These are phyloP conservation scores for Cardiospermum halicacabum DNA, from an alignment of 345 rosid genomes.

Conservation along the genomic window DNA sequence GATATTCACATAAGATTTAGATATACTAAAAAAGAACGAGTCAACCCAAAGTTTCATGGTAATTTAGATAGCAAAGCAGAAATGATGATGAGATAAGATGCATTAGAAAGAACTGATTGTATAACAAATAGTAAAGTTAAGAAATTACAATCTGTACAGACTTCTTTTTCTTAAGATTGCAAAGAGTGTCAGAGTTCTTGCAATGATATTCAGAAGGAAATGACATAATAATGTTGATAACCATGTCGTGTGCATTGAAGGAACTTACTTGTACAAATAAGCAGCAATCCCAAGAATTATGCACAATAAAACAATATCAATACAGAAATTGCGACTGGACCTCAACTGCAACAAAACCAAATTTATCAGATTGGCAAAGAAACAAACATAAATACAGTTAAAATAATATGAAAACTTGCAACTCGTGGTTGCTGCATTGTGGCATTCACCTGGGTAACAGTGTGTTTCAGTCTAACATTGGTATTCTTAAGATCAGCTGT, in stretches of 20 bases:
- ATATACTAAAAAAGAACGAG: too few relatives aligned
- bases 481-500: conserved; percentile 93
- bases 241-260: neutral
- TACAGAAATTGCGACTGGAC: conserved; percentile 97
- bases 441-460: conserved; percentile 79
- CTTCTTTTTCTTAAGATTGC: neutral
- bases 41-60: neutral
- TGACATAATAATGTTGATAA: neutral
- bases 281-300: conserved; percentile 97
- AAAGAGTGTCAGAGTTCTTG: neutral
- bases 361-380: conserved; percentile 23
- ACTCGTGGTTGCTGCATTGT: conserved; percentile 13
- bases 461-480: conserved; percentile 90
- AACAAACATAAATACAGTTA: conserved; percentile 6
- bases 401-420: conserved; percentile 10
- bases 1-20: too few relatives aligned
- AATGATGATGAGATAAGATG: neutral
- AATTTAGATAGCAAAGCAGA: neutral
- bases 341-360: conserved; percentile 64
- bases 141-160: neutral
- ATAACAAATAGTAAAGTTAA: neutral
- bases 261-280: conserved; percentile 92
- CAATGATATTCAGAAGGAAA: neutral
- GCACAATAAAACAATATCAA: conserved; percentile 81
- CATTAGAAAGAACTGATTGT: neutral